A percentile compares a stretch with the other conserved stretches of the same genome.
Evolutionary conservation across 169 alveolate genomes (phyloP).

Genomic region (Eimeria brunetti): DNA sequence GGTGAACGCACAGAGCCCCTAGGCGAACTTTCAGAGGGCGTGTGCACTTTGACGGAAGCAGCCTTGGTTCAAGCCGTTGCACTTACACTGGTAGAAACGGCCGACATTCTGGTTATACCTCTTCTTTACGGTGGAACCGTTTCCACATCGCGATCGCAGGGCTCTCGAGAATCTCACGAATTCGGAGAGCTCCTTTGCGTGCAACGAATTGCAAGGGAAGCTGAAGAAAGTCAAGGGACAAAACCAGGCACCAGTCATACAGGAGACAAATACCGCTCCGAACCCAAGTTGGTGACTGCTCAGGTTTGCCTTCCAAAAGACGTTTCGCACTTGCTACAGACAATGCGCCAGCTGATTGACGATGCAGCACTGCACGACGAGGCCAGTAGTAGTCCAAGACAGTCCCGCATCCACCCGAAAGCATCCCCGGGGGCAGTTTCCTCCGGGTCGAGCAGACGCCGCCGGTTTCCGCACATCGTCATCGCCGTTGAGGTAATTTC

Average conservation of each 20-base stretch:
- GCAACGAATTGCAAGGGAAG: background rate
- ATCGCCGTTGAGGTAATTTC: conserved; percentile 2
- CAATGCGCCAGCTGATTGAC: conserved; percentile 41
- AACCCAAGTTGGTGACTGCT: background rate
- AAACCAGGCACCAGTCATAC: background rate
- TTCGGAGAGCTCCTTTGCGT: conserved; percentile 45
- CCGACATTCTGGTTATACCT: conserved; percentile 41
- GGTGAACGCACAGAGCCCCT: background rate
- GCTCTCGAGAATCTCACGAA: background rate
- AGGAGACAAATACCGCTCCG: background rate
- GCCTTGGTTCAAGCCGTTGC: conserved; percentile 7
- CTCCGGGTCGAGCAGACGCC: background rate
- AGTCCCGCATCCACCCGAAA: background rate
- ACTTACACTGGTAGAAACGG: conserved; percentile 31
- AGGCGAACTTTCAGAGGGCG: background rate
- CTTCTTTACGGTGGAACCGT: background rate
- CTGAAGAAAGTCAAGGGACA: background rate
- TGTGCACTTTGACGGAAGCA: background rate
- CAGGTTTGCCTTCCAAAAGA: conserved; percentile 39
- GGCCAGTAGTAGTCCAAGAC: background rate
- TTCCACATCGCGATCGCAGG: background rate
- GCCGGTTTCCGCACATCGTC: conserved; percentile 28
- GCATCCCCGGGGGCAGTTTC: background rate
- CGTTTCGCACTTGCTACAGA: conserved; percentile 1
- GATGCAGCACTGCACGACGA: background rate